Evolutionary conservation across 768 basidiomycete genomes (phyloP), one percentile per base, ranked within the genome.

Genomic region (Solioccasus polychromus): DNA sequence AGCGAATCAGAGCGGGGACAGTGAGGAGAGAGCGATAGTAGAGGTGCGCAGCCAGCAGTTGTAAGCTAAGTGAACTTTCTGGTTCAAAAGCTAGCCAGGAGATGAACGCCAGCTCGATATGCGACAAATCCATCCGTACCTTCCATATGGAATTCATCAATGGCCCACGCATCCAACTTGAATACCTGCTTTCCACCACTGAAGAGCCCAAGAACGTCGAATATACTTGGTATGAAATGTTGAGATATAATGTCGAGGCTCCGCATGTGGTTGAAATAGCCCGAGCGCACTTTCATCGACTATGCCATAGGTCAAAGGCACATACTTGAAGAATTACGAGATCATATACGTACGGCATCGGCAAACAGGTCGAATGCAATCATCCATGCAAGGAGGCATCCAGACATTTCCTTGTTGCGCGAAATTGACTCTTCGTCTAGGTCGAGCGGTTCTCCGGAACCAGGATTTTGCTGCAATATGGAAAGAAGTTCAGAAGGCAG

Each of bases 301-400:
- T 97, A 57, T 3, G 9, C 23, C 31, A 19, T 2, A 19, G 42
- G 18, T 56, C 23, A 52, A 45, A 18, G 45, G 18, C 32, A 8
- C n/a, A 4, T 14, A 12, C 14, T 8, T 19, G 12, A n/a, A 24
- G 20, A 12, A 4, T 17, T 2, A 17, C 28, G 8, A 19, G 29
- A 24, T 17, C 5, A 42, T 32, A 29, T 43, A 73, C 89, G 51
- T 62, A 94, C 93, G 8, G 91, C 86, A 62, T 89, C 82, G 20
- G 72, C 70, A 66, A 96, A 96, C 17, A 87, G 71, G 57, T 93
- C 90, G 50, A 96, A 85, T 1, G 84, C 61, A n/a, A 91, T 68
- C 84, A 94, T 88, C 93, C 92, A 96, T 2, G 77, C 79, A 8
- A 96, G 75, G n/a, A 96, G 68, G 51, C 80, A 78, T 4, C 84